Base-by-base conservation (phyloP, 257 asterid genomes). In the Forsythia viridissima region DNA sequence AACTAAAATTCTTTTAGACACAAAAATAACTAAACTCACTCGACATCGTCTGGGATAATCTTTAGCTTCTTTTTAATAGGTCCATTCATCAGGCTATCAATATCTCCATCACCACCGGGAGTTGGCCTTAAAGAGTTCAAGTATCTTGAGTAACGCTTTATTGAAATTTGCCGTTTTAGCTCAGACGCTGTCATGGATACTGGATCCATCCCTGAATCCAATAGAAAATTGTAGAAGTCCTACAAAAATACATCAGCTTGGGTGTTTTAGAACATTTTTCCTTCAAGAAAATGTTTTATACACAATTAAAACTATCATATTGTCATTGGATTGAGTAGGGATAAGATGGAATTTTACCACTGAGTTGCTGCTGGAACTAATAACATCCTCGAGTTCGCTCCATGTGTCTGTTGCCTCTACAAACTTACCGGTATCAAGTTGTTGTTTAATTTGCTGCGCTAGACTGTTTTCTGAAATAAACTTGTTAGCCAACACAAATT, bases 151-250 rank as follows among this genome's bases (percentile, higher is more conserved):
- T 95, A 95, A 34, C 92, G 77, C 48, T 86, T 90, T 16, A 82
- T 71, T 8, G 89, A 76, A 38, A 85, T 79, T 36, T 79, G 67
- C 80, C 86, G 89, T 4, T 90, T 82, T 11, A 88, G 79, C 77
- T 79, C 92, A 4, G 97, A 81, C 48, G 97, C 82, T 61, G 94
- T 81, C 72, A 79, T 21, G 43, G 96, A 80, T 20, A 93, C 79
- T 46, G 97, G 97, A 73, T 90, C 98, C 91, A 86, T 84, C 74
- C 82, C 87, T 5, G 91, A 76, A 85, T 93, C 99, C 92, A 92
- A 82, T 73, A 93, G 46, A 79, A 93, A 96, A 71, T 96, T 93
- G 90, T 93, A 96, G 90, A 93, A 93, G 80, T 96, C 97, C 99
- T 95, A 84, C 59, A 75, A 51, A 43, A 44, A 30, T 11, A 42